phyloP scores from a whole-genome alignment of 805 yeast genomes.

The Starmerella khaoyaiensis region DNA sequence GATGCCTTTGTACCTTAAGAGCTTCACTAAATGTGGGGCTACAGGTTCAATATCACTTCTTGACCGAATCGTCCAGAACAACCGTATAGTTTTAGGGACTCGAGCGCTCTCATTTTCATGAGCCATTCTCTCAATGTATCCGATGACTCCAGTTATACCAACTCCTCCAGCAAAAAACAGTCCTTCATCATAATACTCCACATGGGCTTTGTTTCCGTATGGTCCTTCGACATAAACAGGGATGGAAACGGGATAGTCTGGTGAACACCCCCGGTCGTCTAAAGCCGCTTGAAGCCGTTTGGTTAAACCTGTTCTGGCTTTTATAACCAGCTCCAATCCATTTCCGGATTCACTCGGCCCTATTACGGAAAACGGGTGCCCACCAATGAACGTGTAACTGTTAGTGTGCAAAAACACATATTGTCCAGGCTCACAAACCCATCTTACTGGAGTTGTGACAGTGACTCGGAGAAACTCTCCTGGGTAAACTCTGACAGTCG shows the following conservation, averaged over 20 bases:
- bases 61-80: conserved; percentile 28
- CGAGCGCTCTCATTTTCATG: conserved; percentile 6
- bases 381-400: conserved; percentile 43
- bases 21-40: conserved; percentile 14
- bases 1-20: conserved; percentile 13
- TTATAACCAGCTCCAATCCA: conserved; percentile 37
- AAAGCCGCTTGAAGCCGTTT: conserved; percentile 28
- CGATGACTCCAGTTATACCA: conserved; percentile 46
- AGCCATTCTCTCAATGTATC: conserved; percentile 32
- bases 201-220: conserved; percentile 40
- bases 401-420: conserved; percentile 45
- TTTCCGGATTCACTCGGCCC: conserved; percentile 31
- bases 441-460: conserved; percentile 40
- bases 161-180: conserved; percentile 51
- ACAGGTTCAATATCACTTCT: conserved; percentile 24
- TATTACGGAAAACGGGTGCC: conserved; percentile 54
- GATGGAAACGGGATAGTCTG: conserved; percentile 27
- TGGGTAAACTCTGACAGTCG: conserved; percentile 32
- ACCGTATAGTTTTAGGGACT: conserved; percentile 14
- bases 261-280: conserved; percentile 27
- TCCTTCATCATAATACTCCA: conserved; percentile 36
- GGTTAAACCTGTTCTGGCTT: conserved; percentile 45
- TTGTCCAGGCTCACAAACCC: conserved; percentile 49
- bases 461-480: conserved; percentile 39
- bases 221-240: conserved; percentile 48